Evolutionary conservation across 192 early-diverging fungal genomes (phyloP), one percentile per base, ranked within the genome.

Genomic region (Coemansia sp.): DNA sequence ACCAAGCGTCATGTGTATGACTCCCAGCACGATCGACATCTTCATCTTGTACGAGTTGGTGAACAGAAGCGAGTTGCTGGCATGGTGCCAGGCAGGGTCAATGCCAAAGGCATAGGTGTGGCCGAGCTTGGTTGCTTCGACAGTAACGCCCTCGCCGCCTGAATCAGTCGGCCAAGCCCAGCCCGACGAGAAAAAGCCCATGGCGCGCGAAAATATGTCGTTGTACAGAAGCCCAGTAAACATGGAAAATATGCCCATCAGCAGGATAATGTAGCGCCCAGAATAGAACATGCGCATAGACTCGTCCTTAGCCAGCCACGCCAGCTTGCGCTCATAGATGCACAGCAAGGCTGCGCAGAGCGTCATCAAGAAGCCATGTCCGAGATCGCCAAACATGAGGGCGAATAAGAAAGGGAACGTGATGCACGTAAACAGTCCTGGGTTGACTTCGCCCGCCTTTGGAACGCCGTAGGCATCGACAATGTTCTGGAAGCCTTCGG

Each of bases 21-120:
- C 93, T 54, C 97, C 97, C 19, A 99, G 53, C 42, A 99, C 83
- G 63, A 99, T 86, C 5, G 93, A 89, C 87, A 92, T 90, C 76
- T 99, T 99, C 97, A 99, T 99, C 83, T 99, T 99, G 84, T 99
- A 99, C 45, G 95, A 96, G 79, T 99, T 99, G 42, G 86, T 83
- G 63, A 99, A 99, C 37, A 98, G 57, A 43, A 99, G 85, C 60
- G 76, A 85, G 81, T 99, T 99, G 36, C 95, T 92, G 8, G 93
- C 81, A 32, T 85, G 86, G 53, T 94, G 90, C 97, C 97, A 99
- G 8, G 87, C 86, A 18, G 93, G 93, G 70, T 96, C 94, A 8
- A 96, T 77, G 53, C 94, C 94, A 46, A 95, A 76, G 1, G 83
- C 65, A 66, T 97, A 95, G 9, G 63, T 63, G 51, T 68, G 65